Base-by-base conservation (phyloP, 2,329 filamentous ascomycete genomes). In the Colletotrichum sp. region DNA sequence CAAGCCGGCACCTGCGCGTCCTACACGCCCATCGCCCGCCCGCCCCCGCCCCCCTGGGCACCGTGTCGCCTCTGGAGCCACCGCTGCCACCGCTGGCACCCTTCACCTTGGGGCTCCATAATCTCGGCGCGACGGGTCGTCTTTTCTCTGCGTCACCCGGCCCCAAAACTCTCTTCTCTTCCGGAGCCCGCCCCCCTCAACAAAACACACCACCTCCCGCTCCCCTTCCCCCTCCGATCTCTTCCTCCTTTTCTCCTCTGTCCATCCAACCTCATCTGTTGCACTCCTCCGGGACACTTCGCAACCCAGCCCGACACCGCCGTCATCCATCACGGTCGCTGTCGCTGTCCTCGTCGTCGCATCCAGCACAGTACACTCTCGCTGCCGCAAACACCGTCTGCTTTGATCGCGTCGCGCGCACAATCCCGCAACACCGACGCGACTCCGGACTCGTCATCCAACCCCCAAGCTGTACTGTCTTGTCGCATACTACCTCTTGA, bases 41-140 rank as follows among this genome's bases (percentile, higher is more conserved):
- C 34, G 36, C 67, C 67, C 34, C 67, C 67, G 34, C 30, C 44
- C 70, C 55, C 72, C 67, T 71, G 30, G 69, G 68, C 60, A 49
- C 44, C 44, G 72, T 63, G 69, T 67, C 69, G 72, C 69, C 72
- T 72, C 72, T 75, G 73, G 69, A 76, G 73, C 73, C 69, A 76
- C 44, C 44, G 44, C 44, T 49, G 44, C 44, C 44, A 49, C 44
- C 44, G 44, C 44, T 49, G 44, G 18, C 18, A 49, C 73, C 72
- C 72, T 75, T 72, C 36, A 36, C 66, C 52, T 26, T n/a, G 32
- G 57, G 44, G 68, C 68, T 64, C 73, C 73, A 76, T 76, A 76
- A 76, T 76, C 73, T 76, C 73, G 73, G 73, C 73, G 73, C 73
- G 73, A 76, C 73, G 73, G 73, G 73, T 76, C 73, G 71, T 76